Evolutionary conservation across 2,329 filamentous ascomycete species (phyloP).

Genomic region (Diplocarpon rosae): DNA sequence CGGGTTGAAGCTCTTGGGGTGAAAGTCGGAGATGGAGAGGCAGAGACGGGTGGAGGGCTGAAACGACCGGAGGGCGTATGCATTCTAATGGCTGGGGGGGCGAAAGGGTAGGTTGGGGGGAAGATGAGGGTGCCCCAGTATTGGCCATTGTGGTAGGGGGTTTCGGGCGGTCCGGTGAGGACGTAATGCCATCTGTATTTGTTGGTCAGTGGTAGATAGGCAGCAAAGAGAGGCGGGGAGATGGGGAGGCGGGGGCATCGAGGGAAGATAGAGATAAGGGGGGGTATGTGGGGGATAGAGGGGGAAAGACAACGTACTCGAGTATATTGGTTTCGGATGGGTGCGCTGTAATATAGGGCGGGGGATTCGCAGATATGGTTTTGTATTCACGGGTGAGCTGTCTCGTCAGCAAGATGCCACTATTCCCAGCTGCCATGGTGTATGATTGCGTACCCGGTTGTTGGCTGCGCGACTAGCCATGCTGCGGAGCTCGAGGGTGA

Average conservation of each 20-base stretch:
- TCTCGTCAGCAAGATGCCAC: conserved; percentile 32
- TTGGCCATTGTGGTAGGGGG: conserved; percentile 87
- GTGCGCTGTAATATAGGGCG: conserved; percentile 80
- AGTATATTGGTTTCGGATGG: conserved; percentile 86
- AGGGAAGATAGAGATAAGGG: not conserved
- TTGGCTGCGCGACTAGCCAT: conserved; percentile 66
- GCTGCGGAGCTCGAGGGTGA: conserved; percentile 1
- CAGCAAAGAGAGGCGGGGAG: too few relatives aligned
- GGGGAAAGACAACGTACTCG: conserved; percentile 44
- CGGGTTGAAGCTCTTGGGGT: conserved; percentile 95
- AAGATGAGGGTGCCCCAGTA: conserved; percentile 98
- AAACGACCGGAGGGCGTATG: conserved; percentile 95
- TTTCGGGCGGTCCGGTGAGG: conserved; percentile 86
- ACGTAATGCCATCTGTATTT: conserved; percentile 75
- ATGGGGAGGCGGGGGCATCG: conserved; percentile 9
- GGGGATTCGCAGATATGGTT: conserved; percentile 61
- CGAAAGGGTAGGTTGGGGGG: conserved; percentile 93
- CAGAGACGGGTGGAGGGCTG: conserved; percentile 86
- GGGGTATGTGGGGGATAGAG: not conserved
- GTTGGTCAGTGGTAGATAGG: too few relatives aligned
- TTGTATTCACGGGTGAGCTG: conserved; percentile 54
- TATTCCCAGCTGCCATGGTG: not conserved
- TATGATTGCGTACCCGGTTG: conserved; percentile 51
- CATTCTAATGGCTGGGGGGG: conserved; percentile 95
- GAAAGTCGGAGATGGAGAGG: conserved; percentile 93